Evolutionary conservation across 1,284 basidiomycete species (phyloP).

Genomic region (Cryptococcus sp.): DNA sequence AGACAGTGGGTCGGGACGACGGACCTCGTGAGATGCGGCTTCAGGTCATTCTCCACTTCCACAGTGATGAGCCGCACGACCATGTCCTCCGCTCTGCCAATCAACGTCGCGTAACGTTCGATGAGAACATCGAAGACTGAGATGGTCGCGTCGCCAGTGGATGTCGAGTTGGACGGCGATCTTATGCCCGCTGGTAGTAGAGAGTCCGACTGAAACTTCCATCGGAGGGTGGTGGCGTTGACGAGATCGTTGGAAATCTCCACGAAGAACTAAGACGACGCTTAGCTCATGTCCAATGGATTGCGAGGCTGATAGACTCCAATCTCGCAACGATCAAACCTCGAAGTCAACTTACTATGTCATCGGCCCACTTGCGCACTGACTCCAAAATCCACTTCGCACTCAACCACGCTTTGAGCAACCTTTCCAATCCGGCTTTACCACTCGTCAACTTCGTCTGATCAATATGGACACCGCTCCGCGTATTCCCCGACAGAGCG

Average conservation of each 20-base stretch:
- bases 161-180: background rate
- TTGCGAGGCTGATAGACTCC: background rate
- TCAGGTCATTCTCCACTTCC: conserved; percentile 74
- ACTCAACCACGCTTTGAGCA: conserved; percentile 80
- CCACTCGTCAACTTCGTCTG: conserved; percentile 68
- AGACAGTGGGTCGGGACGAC: conserved; percentile 19
- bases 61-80: conserved; percentile 74
- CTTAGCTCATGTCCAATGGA: background rate
- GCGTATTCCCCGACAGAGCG: conserved; percentile 62
- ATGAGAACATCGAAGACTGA: conserved; percentile 76
- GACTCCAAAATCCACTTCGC: conserved; percentile 68
- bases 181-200: conserved; percentile 39
- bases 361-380: conserved; percentile 80
- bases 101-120: conserved; percentile 65
- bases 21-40: conserved; percentile 64
- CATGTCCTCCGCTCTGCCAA: conserved; percentile 76
- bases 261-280: conserved; percentile 71
- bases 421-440: conserved; percentile 72
- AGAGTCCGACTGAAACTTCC: conserved; percentile 38
- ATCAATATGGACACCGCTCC: conserved; percentile 55
- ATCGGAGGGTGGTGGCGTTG: conserved; percentile 26
- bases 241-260: conserved; percentile 81
- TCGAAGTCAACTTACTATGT: conserved; percentile 62
- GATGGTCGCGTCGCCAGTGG: conserved; percentile 37
- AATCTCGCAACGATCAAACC: background rate